These are phyloP conservation scores for Penicillium glabrum DNA, from an alignment of 2,329 filamentous ascomycete genomes.

Conservation along the genomic window DNA sequence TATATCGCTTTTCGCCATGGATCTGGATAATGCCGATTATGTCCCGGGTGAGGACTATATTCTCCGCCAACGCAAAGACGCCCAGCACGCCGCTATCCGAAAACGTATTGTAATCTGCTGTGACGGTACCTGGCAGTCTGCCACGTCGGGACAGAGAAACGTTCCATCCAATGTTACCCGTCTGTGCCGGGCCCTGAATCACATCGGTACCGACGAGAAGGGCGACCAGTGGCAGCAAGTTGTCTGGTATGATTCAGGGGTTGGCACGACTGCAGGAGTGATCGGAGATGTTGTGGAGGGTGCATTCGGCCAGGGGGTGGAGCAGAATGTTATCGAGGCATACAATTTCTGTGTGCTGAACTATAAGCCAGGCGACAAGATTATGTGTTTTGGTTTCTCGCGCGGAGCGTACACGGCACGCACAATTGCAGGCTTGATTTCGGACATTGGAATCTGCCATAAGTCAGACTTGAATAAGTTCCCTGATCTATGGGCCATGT, in stretches of 20 bases:
- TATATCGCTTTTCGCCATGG: not conserved
- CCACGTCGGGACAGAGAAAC: slow-evolving; percentile 29
- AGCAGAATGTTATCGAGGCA: slow-evolving; percentile 21
- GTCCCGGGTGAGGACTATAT: slow-evolving; percentile 2
- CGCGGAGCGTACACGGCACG: slow-evolving; percentile 21
- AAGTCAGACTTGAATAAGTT: slow-evolving; percentile 19
- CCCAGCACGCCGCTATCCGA: slow-evolving; percentile 3
- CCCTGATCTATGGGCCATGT: slow-evolving; percentile 19
- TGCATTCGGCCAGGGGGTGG: slow-evolving; percentile 20
- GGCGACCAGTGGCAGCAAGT: slow-evolving; percentile 30
- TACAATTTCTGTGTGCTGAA: slow-evolving; percentile 24
- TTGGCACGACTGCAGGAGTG: slow-evolving; percentile 28
- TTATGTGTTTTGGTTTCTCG: slow-evolving; percentile 25
- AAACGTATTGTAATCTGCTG: slow-evolving; percentile 36
- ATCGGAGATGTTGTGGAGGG: slow-evolving; percentile 28
- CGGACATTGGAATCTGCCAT: slow-evolving; percentile 20
- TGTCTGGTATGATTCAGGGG: slow-evolving; percentile 35
- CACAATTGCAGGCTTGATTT: slow-evolving; percentile 21
- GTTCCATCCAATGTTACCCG: slow-evolving; percentile 34
- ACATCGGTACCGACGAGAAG: slow-evolving; percentile 26
- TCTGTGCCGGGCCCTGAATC: slow-evolving; percentile 30
- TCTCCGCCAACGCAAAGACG: slow-evolving; percentile 8
- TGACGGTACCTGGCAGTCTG: slow-evolving; percentile 35
- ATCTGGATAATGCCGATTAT: not conserved
- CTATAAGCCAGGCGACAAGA: slow-evolving; percentile 20